phyloP scores from a whole-genome alignment of 306 rosid genomes.

The Crataegus laevigata region DNA sequence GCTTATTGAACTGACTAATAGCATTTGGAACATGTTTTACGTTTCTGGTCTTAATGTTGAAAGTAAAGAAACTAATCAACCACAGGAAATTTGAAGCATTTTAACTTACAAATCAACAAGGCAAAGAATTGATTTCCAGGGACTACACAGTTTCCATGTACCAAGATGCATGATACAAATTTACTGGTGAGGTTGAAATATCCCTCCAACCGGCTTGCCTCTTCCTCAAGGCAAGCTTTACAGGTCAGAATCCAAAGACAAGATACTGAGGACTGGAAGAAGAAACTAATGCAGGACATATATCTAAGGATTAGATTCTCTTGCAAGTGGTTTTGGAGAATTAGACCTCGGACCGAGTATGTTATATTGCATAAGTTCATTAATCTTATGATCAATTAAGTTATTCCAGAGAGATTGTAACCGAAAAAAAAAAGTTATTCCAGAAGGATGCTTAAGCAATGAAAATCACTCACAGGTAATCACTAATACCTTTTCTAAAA shows the following conservation, averaged over 20 bases:
- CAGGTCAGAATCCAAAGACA: neutral
- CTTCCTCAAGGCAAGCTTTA: neutral
- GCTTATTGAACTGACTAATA: neutral
- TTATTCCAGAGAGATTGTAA: neutral
- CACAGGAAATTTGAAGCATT: neutral
- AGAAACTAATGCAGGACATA: neutral
- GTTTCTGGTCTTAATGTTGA: neutral
- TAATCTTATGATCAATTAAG: neutral
- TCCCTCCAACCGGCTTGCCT: neutral
- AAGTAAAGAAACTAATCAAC: neutral
- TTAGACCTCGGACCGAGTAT: neutral
- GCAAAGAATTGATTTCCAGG: neutral
- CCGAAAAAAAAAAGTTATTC: neutral
- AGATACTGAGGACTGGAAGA: neutral
- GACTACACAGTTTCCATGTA: neutral
- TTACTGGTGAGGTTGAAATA: neutral
- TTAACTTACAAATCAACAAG: neutral
- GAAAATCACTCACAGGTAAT: neutral
- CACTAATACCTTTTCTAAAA: too few species aligned
- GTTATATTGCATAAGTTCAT: neutral
- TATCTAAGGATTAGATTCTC: neutral
- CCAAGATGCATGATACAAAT: neutral
- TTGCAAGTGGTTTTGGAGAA: neutral
- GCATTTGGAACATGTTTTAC: neutral
- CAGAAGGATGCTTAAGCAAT: neutral